These are phyloP conservation scores for Lunularia cruciata DNA, from an alignment of 225 moss, liverwort and hornwort species.

Conservation along the genomic window DNA sequence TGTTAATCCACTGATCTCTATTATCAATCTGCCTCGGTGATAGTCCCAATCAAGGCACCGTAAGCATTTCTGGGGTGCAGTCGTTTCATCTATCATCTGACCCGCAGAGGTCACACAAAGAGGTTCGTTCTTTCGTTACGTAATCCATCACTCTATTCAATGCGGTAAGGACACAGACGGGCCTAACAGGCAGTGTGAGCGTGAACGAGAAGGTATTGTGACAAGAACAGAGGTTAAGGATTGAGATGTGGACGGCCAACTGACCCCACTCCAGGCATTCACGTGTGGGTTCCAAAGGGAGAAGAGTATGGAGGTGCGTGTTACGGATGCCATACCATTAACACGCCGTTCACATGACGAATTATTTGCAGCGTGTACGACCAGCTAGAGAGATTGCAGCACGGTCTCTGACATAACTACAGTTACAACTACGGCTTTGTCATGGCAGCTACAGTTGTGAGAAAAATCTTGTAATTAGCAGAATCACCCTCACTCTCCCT, in stretches of 20 bases:
- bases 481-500: neutral
- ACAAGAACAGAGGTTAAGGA: neutral
- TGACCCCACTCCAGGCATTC: constrained; percentile 1
- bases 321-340: constrained; percentile 21
- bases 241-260: neutral
- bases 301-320: constrained; percentile 3
- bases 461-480: neutral
- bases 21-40: no score
- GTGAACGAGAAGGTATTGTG: neutral
- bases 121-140: neutral
- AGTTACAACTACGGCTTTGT: constrained; percentile 7
- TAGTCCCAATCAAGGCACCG: neutral
- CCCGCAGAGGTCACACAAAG: no score
- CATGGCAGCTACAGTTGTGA: neutral
- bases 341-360: constrained; percentile 30
- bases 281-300: neutral
- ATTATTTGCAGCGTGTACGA: constrained; percentile 34
- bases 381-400: neutral
- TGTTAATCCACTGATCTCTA: no score
- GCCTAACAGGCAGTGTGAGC: neutral
- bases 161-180: neutral
- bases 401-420: constrained; percentile 21
- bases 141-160: neutral
- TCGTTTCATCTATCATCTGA: neutral
- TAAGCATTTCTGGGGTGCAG: neutral